Base-by-base conservation (phyloP, 2,329 filamentous ascomycete genomes). In the Botrytis fragariae region DNA sequence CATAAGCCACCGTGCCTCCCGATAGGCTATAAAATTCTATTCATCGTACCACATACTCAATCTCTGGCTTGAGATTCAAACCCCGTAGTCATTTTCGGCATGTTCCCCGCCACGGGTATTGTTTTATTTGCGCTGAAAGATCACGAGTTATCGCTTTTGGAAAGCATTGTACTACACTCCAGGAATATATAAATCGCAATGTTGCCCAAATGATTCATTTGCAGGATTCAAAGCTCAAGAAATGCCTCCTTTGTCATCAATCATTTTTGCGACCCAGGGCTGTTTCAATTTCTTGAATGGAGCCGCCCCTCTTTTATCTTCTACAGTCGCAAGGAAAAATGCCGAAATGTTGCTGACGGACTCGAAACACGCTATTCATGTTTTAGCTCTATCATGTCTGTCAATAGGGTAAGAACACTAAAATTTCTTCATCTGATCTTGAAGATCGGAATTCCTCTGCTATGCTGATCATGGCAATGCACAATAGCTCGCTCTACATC, bases 251-350 rank as follows among this genome's bases (percentile, higher is more conserved):
- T 16, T 65, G 12, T 72, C 70, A 37, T 72, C 70, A 25, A 59
- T 57, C 1, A 8, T 72, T 12, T 22, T 72, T 51, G 59, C n/a
- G 14, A 18, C 68, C 6, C 61, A 72, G 22, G 51, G 70, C 1
- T 57, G 54, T 29, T 59, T 72, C 62, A 59, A 42, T 22, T n/a
- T 72, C 22, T 16, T 59, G 51, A 72, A 72, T n/a, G 70, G 70
- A 32, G 25, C 37, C 18, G 20, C 42, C 20, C 59, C 32, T 67
- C 45, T 72, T 29, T 18, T 72, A 12, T 72, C 70, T 18, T 59
- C 37, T 29, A 67, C 29, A 4, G 48, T 22, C 1, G 61, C 70
- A 44, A 22, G 20, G 1, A 72, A 65, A 29, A 72, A 39, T 59
- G 61, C 61, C 4, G 70, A 67, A 57, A n/a, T 72, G 16, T 60